Evolutionary conservation across 1,139 yeast genomes (phyloP).

Genomic region (Casaregolazyma lundiana): DNA sequence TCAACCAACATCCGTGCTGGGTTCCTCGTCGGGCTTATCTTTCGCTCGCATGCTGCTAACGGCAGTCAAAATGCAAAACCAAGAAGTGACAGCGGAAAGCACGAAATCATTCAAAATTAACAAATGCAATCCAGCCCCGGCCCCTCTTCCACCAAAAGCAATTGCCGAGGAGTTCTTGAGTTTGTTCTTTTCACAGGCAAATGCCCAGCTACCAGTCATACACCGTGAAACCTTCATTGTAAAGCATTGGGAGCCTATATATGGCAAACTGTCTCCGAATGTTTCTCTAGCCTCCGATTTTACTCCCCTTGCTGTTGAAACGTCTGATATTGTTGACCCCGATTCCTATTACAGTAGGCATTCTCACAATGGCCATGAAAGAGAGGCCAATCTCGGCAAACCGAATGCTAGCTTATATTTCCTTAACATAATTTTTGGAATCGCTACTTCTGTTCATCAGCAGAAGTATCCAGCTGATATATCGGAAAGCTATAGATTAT

Average conservation of each 20-base stretch:
- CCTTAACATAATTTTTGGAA: constrained; percentile 70
- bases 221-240: constrained; percentile 73
- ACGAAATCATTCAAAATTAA: constrained; percentile 19
- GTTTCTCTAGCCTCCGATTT: constrained; percentile 59
- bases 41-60: constrained; percentile 75
- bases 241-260: constrained; percentile 67
- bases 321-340: constrained; percentile 29
- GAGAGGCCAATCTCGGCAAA: constrained; percentile 12
- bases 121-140: constrained; percentile 31
- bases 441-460: constrained; percentile 72
- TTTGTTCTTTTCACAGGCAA: constrained; percentile 70
- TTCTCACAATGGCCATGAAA: constrained; percentile 19
- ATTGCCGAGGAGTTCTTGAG: constrained; percentile 66
- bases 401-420: constrained; percentile 45
- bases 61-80: constrained; percentile 55
- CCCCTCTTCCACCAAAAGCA: constrained; percentile 62
- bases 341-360: constrained; percentile 27
- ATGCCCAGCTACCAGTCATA: constrained; percentile 73
- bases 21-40: constrained; percentile 58
- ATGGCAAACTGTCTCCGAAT: constrained; percentile 58
- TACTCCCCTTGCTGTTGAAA: constrained; percentile 44
- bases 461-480: constrained; percentile 62
- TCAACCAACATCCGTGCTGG: constrained; percentile 35
- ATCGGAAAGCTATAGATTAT: constrained; percentile 65
- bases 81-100: constrained; percentile 6